These are phyloP conservation scores for Globisporangium cylindrosporum DNA, from an alignment of 352 stramenopile species.

Conservation along the genomic window DNA sequence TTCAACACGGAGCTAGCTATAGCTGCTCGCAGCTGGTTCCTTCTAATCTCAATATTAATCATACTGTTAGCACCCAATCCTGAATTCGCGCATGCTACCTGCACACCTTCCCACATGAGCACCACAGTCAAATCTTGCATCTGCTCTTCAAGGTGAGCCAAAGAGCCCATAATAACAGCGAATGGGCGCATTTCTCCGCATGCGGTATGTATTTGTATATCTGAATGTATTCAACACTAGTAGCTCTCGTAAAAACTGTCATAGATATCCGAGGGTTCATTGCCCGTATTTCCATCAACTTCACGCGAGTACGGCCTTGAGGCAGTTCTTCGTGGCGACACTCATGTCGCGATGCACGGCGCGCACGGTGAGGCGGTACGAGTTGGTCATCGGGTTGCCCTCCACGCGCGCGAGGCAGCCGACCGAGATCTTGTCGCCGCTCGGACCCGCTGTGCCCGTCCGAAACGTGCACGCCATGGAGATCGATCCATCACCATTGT, in stretches of 20 bases:
- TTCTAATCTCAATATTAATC: no score
- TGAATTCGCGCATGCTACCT: no score
- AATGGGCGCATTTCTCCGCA: not conserved
- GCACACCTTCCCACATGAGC: no score
- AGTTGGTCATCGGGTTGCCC: constrained; percentile 71
- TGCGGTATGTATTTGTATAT: not conserved
- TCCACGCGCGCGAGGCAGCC: constrained; percentile 91
- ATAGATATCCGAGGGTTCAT: not conserved
- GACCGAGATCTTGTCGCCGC: constrained; percentile 93
- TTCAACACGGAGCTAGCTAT: no score
- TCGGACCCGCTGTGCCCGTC: constrained; percentile 85
- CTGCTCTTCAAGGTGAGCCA: not conserved
- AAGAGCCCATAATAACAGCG: not conserved
- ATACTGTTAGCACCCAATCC: no score
- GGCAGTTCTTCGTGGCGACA: constrained; percentile 61
- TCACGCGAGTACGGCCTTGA: constrained; percentile 53
- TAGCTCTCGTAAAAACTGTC: not conserved
- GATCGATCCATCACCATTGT: constrained; percentile 83
- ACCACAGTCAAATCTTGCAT: not conserved
- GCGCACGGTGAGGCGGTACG: constrained; percentile 89
- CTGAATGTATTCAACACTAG: not conserved
- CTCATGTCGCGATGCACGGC: constrained; percentile 89
- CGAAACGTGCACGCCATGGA: constrained; percentile 90
- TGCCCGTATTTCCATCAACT: not conserved
- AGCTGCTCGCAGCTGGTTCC: no score